Conservation (phyloP, 257 asterid species). For the Scutellaria minor region DNA sequence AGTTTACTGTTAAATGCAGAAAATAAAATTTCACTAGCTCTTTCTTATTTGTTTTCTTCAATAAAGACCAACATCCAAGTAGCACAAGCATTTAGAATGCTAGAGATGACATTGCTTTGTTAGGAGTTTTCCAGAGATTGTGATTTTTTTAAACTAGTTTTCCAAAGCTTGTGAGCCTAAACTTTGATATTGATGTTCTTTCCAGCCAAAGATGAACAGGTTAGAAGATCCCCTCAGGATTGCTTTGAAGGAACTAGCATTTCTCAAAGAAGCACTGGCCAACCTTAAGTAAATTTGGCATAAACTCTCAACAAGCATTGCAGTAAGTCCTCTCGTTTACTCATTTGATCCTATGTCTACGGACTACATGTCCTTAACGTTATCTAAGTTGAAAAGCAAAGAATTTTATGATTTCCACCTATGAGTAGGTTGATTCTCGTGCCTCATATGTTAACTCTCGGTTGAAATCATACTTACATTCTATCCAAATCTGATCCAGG, state of each 20-base stretch:
- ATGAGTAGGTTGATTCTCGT: neutral
- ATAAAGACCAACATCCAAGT: neutral
- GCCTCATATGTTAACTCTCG: neutral
- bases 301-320: conserved; percentile 27
- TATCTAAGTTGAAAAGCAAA: neutral
- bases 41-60: neutral
- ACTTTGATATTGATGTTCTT: conserved; percentile 5
- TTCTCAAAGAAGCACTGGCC: conserved; percentile 59
- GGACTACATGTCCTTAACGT: no score
- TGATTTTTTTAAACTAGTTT: neutral
- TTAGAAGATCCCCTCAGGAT: conserved; percentile 61
- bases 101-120: conserved; percentile 8
- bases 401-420: neutral
- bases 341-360: conserved; percentile 19
- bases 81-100: neutral
- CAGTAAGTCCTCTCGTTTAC: conserved; percentile 34
- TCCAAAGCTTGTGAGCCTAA: conserved; percentile 27
- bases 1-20: neutral
- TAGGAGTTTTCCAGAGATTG: conserved; percentile 19
- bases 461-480: conserved; percentile 4
- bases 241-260: conserved; percentile 64
- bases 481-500: conserved; percentile 23
- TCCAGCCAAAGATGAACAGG: conserved; percentile 60
- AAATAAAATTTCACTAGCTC: neutral
- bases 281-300: conserved; percentile 40